phyloP scores from a whole-genome alignment of 306 rosid genomes.

The Lathyrus oleraceus region DNA sequence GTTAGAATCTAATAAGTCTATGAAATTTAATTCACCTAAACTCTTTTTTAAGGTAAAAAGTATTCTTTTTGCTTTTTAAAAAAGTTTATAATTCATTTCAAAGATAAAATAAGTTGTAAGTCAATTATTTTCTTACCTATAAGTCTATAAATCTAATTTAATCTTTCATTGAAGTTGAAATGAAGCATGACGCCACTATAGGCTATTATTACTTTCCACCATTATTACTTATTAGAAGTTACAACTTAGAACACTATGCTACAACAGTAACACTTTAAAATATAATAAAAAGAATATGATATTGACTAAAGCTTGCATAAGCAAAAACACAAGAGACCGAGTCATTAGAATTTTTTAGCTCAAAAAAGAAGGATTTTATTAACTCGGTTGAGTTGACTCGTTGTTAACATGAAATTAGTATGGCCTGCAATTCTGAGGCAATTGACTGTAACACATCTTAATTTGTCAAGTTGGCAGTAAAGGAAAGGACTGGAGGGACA shows the following conservation, averaged over 20 bases:
- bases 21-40: too few relatives aligned
- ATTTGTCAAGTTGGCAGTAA: slow-evolving; percentile 59
- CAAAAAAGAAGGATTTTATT: neutral
- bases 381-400: slow-evolving; percentile 45
- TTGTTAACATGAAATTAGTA: slow-evolving; percentile 37
- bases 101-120: too few relatives aligned
- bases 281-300: slow-evolving; percentile 35
- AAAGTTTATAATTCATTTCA: too few relatives aligned
- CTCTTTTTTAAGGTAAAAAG: too few relatives aligned
- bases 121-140: too few relatives aligned
- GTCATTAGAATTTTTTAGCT: neutral
- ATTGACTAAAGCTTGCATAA: slow-evolving; percentile 10
- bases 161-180: neutral
- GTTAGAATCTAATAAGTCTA: too few relatives aligned
- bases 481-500: slow-evolving; percentile 46
- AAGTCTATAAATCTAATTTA: too few relatives aligned
- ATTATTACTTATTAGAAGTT: neutral
- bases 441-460: slow-evolving; percentile 61
- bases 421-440: slow-evolving; percentile 56
- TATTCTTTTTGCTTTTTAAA: too few relatives aligned
- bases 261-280: slow-evolving; percentile 2
- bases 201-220: slow-evolving; percentile 26
- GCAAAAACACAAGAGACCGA: neutral
- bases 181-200: slow-evolving; percentile 1
- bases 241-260: neutral